Conservation (phyloP, 2,329 filamentous ascomycete genomes). For the Cordyceps pruinosa region DNA sequence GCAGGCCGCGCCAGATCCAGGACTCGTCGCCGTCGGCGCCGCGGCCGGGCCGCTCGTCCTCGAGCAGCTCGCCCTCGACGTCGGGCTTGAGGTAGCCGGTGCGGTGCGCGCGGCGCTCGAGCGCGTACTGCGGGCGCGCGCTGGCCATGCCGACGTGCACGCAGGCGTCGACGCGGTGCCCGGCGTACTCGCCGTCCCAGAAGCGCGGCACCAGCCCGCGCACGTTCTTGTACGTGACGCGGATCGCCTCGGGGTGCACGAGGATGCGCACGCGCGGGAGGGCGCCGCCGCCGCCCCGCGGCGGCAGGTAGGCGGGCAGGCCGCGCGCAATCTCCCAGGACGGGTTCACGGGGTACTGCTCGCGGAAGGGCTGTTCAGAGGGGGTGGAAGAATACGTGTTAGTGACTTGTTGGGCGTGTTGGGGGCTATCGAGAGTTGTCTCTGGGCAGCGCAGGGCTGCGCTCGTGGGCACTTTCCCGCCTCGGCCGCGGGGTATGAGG, state of each 20-base stretch:
- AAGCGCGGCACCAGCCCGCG: conserved; percentile 57
- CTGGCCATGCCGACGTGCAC: conserved; percentile 79
- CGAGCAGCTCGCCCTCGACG: conserved; percentile 56
- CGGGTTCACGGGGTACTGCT: conserved; percentile 66
- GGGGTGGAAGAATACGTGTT: not conserved
- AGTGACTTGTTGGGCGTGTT: no score
- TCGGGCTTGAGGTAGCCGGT: conserved; percentile 66
- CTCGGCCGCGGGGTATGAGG: not conserved
- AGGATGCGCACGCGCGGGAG: conserved; percentile 52
- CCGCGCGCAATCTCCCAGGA: conserved; percentile 69
- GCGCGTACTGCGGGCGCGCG: conserved; percentile 54
- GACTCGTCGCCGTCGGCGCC: conserved; percentile 31
- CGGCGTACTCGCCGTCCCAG: conserved; percentile 38
- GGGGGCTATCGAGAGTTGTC: not conserved
- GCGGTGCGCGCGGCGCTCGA: conserved; percentile 65
- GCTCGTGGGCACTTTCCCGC: not conserved
- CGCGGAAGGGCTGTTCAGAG: conserved; percentile 60
- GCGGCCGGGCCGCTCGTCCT: conserved; percentile 45
- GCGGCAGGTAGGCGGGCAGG: conserved; percentile 59
- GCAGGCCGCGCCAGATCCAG: conserved; percentile 50
- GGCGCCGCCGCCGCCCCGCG: conserved; percentile 30
- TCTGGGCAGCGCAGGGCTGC: not conserved
- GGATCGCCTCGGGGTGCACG: conserved; percentile 59
- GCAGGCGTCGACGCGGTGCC: conserved; percentile 51
- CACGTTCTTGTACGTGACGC: conserved; percentile 64